Base-by-base conservation (phyloP, 805 yeast species). In the Saturnispora quitensis region DNA sequence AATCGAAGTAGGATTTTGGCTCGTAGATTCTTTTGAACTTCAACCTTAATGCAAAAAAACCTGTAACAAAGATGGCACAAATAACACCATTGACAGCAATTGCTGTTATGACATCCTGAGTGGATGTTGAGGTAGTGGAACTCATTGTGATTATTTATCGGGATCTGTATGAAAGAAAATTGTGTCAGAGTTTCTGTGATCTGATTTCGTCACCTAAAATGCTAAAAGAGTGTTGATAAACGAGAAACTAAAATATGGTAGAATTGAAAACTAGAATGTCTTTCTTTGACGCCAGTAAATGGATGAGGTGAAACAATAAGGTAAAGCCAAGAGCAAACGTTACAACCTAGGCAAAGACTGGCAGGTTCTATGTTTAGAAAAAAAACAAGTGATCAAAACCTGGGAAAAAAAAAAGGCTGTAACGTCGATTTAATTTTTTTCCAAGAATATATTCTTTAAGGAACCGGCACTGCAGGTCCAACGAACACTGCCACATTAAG, bases 11-110 rank as follows among this genome's bases (percentile, higher is more conserved):
- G 0, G 90, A 76, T 60, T 89, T 87, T 20, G 97, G 96, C 56
- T 87, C 84, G 66, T 91, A 91, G 45, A 89, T 84, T 56, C 95
- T 73, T 61, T 76, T 78, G 67, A 83, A 77, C 57, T 71, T 76
- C 45, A 83, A 75, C 54, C 97, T 73, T 51, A 91, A 66, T 1
- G 86, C 40, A 27, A 91, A 54, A 66, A 91, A 91, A 7, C 76
- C 71, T 0, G 70, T 50, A 10, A 86, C 68, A 60, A 89, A 88
- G 5, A 69, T 71, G 2, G 79, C 78, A 62, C 84, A 86, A 5
- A 89, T 64, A 9, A 76, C 76, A 52, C 85, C 79, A 68, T 91
- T 88, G 44, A 83, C 72, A 40, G 80, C 73, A 49, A 89, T 67
- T 4, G 97, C 68, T 2, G 96, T 78, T 43, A 88, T 67, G 45